A percentile compares a stretch with the other conserved stretches of the same genome.
Conservation (phyloP, 768 basidiomycete genomes). For the Paxillus rubicundulus region DNA sequence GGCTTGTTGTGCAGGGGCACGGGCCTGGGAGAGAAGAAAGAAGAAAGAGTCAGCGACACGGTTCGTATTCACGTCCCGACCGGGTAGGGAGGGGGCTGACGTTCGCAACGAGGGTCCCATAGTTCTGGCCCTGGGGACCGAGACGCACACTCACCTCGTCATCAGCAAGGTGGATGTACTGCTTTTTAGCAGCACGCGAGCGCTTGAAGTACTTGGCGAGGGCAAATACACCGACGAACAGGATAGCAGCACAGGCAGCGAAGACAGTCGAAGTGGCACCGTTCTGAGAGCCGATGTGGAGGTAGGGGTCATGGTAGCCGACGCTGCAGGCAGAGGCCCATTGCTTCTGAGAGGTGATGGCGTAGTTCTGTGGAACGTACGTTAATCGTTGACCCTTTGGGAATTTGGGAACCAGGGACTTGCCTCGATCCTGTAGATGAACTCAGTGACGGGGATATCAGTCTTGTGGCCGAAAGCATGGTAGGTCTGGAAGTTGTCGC, state of each 20-base stretch:
- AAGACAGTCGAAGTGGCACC: conserved; percentile 33
- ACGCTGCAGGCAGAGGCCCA: conserved; percentile 43
- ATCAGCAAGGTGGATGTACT: conserved; percentile 35
- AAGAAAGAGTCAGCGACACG: conserved; percentile 4
- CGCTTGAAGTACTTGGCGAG: conserved; percentile 37
- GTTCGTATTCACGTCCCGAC: conserved; percentile 4
- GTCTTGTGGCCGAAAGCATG: conserved; percentile 72
- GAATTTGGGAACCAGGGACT: conserved; percentile 7
- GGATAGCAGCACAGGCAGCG: conserved; percentile 35
- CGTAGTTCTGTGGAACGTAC: conserved; percentile 37
- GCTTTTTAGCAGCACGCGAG: conserved; percentile 31
- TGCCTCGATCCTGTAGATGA: conserved; percentile 81
- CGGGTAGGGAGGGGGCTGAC: conserved; percentile 2
- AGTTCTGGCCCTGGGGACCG: conserved; percentile 1
- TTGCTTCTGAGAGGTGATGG: conserved; percentile 43
- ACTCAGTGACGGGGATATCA: conserved; percentile 81
- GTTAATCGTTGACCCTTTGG: neutral
- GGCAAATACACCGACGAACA: conserved; percentile 33
- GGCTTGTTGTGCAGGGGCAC: conserved; percentile 12
- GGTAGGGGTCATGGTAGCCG: conserved; percentile 29
- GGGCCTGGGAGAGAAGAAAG: conserved; percentile 11
- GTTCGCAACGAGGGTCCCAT: conserved; percentile 11
- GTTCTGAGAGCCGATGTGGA: conserved; percentile 31
- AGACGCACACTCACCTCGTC: conserved; percentile 33
- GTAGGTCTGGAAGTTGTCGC: conserved; percentile 57